Conservation (phyloP, 495 filamentous ascomycete genomes). For the Neurospora sp. region DNA sequence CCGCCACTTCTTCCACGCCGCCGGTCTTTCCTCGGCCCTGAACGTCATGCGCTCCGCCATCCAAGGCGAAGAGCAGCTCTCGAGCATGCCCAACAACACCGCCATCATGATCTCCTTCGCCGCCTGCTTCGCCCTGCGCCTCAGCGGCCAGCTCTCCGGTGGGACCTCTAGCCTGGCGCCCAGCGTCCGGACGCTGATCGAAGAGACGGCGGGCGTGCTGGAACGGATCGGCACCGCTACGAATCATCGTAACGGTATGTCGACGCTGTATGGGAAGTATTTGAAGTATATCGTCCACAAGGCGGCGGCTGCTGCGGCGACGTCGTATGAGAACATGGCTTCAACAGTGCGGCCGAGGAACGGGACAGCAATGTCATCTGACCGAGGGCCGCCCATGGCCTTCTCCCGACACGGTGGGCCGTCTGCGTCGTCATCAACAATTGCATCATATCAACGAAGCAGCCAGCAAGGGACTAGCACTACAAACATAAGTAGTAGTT, state of each 20-base stretch:
- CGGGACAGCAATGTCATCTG: neutral
- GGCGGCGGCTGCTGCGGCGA: constrained; percentile 1
- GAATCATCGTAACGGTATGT: constrained; percentile 53
- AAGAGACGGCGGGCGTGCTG: constrained; percentile 57
- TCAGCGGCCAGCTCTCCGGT: constrained; percentile 47
- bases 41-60: constrained; percentile 67
- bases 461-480: constrained; percentile 9
- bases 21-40: constrained; percentile 56
- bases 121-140: constrained; percentile 57
- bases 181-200: constrained; percentile 57
- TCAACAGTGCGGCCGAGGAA: neutral
- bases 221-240: constrained; percentile 58
- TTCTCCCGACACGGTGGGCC: neutral
- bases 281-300: constrained; percentile 47
- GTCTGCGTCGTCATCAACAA: constrained; percentile 4
- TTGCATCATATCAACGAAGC: constrained; percentile 2
- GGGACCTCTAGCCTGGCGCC: constrained; percentile 50
- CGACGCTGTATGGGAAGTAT: constrained; percentile 52
- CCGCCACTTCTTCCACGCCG: constrained; percentile 60
- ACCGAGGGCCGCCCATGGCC: neutral
- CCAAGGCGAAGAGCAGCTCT: constrained; percentile 57
- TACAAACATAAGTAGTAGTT: neutral
- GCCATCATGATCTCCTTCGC: constrained; percentile 71
- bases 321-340: neutral
- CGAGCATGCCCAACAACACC: constrained; percentile 70